A percentile compares a stretch with the other conserved stretches of the same genome.
Evolutionary conservation across 2,329 filamentous ascomycete genomes (phyloP).

Genomic region (Claviceps purpurea): DNA sequence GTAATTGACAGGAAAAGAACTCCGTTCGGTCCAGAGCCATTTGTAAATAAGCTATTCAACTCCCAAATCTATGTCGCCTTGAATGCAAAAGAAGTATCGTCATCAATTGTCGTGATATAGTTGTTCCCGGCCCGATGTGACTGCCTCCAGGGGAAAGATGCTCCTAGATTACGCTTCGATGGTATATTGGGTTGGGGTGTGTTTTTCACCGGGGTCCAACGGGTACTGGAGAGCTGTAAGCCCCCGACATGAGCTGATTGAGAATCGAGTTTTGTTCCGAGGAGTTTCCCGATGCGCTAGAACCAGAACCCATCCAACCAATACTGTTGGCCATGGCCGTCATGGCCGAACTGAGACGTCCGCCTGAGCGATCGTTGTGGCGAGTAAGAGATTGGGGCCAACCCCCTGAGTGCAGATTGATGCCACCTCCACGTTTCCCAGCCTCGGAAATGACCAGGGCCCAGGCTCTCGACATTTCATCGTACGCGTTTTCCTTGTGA

Average conservation of each 20-base stretch:
- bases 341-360: conserved; percentile 68
- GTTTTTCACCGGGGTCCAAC: conserved; percentile 45
- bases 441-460: conserved; percentile 81
- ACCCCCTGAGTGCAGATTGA: conserved; percentile 74
- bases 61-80: conserved; percentile 24
- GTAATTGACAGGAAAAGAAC: conserved; percentile 12
- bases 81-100: conserved; percentile 19
- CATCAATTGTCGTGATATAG: conserved; percentile 16
- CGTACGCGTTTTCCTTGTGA: conserved; percentile 90
- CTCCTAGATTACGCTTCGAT: neutral
- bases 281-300: conserved; percentile 11
- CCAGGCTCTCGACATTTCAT: conserved; percentile 92
- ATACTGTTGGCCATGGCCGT: conserved; percentile 61
- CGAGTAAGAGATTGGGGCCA: conserved; percentile 84
- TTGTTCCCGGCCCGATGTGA: conserved; percentile 11
- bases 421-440: conserved; percentile 79
- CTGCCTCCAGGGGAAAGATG: conserved; percentile 7
- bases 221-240: conserved; percentile 45
- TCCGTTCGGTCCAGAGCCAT: conserved; percentile 17
- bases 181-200: no score
- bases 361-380: conserved; percentile 78
- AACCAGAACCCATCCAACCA: conserved; percentile 56
- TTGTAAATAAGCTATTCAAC: conserved; percentile 16
- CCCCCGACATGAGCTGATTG: conserved; percentile 47
- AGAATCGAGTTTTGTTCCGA: conserved; percentile 43